phyloP scores from a whole-genome alignment of 2,329 filamentous ascomycete species.

The Aureobasidium sp. region DNA sequence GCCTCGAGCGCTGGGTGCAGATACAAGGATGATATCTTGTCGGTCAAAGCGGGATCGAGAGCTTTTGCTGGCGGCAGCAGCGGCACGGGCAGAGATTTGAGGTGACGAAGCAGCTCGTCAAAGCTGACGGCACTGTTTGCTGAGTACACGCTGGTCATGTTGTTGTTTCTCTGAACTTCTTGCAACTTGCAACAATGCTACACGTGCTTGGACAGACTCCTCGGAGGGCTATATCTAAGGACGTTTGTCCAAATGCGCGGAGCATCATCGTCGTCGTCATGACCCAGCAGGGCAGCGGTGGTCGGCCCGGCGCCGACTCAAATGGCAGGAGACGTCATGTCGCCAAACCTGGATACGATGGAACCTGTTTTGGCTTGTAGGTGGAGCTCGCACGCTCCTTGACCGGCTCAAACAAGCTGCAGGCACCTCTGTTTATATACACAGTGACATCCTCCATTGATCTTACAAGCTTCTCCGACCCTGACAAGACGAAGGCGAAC shows the following conservation, averaged over 20 bases:
- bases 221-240: neutral
- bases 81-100: slow-evolving; percentile 25
- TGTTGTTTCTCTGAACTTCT: neutral
- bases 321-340: slow-evolving; percentile 3
- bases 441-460: neutral
- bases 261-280: slow-evolving; percentile 10
- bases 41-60: slow-evolving; percentile 21
- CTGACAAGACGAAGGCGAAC: neutral
- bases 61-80: slow-evolving; percentile 24
- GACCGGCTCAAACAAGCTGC: neutral
- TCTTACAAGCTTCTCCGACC: neutral
- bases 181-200: neutral
- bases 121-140: slow-evolving; percentile 21
- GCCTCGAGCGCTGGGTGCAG: slow-evolving; percentile 38
- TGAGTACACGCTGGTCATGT: slow-evolving; percentile 14
- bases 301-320: neutral
- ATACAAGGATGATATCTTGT: slow-evolving; percentile 27
- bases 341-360: neutral
- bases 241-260: neutral
- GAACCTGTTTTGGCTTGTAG: slow-evolving; percentile 1
- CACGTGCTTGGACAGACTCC: neutral
- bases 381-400: neutral
- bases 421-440: slow-evolving; percentile 1
- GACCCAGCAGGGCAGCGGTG: neutral
- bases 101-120: slow-evolving; percentile 24